Percentiles rank a stretch among this genome's conserved stretches.
These are phyloP conservation scores for Raphanus hybrid DNA, from an alignment of 441 rosid species.

Conservation along the genomic window DNA sequence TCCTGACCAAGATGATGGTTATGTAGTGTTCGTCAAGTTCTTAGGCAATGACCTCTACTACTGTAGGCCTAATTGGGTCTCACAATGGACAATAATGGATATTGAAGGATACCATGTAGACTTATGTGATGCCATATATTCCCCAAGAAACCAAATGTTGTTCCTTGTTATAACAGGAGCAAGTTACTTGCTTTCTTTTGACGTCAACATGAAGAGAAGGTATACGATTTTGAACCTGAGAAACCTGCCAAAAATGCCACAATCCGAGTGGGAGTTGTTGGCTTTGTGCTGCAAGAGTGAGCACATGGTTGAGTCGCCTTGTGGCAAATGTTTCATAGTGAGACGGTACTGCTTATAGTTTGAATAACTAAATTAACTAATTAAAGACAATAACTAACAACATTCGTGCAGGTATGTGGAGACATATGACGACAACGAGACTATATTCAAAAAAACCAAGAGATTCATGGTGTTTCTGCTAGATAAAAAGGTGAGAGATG, in stretches of 20 bases:
- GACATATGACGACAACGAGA: background rate
- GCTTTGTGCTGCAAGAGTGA: background rate
- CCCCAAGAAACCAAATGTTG: background rate
- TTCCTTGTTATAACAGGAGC: background rate
- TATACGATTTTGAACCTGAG: background rate
- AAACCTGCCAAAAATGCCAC: background rate
- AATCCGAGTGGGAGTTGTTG: background rate
- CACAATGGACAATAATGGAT: background rate
- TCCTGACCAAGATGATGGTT: background rate
- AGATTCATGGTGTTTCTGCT: background rate
- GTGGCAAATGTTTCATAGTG: background rate
- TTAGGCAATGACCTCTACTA: background rate
- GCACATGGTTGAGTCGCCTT: background rate
- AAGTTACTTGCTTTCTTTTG: background rate
- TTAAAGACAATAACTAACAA: background rate
- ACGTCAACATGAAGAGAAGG: background rate
- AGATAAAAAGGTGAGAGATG: background rate
- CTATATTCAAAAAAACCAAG: background rate
- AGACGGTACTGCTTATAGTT: background rate
- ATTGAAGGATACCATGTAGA: background rate
- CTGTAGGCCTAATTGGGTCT: background rate
- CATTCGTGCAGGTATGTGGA: background rate
- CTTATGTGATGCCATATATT: background rate
- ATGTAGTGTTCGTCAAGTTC: background rate
- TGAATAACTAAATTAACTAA: background rate